A percentile compares a stretch with the other conserved stretches of the same genome.
These are phyloP conservation scores for Apiotrichum domesticum DNA, from an alignment of 1,284 basidiomycete species.

Conservation along the genomic window DNA sequence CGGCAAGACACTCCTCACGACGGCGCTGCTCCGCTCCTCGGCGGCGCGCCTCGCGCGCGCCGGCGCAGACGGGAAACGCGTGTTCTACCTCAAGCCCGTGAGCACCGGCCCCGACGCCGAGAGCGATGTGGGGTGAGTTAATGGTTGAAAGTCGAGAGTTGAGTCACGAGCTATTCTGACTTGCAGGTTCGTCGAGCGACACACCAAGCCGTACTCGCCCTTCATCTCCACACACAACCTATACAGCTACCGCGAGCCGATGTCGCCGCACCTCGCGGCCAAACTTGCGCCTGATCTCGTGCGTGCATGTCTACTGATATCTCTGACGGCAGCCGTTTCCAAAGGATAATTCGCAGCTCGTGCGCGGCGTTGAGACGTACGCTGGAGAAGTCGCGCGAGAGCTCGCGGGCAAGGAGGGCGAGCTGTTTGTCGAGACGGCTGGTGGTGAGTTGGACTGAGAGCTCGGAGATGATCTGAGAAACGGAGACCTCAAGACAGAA, in stretches of 20 bases:
- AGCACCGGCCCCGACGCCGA: constrained; percentile 75
- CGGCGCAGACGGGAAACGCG: constrained; percentile 40
- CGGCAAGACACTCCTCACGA: constrained; percentile 82
- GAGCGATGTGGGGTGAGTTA: constrained; percentile 69
- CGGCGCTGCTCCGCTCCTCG: constrained; percentile 72
- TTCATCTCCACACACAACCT: constrained; percentile 65
- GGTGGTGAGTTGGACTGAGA: constrained; percentile 60
- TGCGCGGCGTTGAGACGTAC: constrained; percentile 60
- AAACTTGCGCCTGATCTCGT: constrained; percentile 53
- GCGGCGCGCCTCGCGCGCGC: constrained; percentile 47
- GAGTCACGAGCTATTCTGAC: constrained; percentile 3
- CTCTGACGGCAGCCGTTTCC: constrained; percentile 31
- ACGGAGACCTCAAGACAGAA: too few species aligned
- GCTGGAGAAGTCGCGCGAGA: constrained; percentile 53
- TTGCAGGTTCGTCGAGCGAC: constrained; percentile 63
- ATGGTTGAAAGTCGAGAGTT: not conserved
- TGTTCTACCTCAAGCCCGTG: constrained; percentile 84
- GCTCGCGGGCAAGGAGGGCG: constrained; percentile 41
- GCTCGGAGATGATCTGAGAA: too few species aligned
- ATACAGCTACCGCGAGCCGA: constrained; percentile 78
- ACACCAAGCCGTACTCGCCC: constrained; percentile 50
- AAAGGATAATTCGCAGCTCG: constrained; percentile 58
- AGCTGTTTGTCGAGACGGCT: constrained; percentile 88
- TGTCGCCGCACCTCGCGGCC: constrained; percentile 88
- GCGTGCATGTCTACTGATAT: constrained; percentile 8